These are phyloP conservation scores for Suillus decipiens DNA, from an alignment of 768 basidiomycete species.

Conservation along the genomic window DNA sequence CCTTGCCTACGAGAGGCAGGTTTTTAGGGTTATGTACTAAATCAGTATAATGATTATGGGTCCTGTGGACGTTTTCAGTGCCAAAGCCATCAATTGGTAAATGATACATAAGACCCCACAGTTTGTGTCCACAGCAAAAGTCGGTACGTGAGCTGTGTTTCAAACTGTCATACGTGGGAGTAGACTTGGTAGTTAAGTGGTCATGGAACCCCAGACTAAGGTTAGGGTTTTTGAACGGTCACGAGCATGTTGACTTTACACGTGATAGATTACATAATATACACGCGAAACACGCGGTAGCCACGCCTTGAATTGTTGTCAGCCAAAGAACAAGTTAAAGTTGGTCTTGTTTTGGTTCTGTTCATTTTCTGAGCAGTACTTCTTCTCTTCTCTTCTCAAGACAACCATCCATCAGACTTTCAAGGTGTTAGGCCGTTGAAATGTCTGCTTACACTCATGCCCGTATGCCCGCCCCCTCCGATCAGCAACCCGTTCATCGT, in stretches of 20 bases:
- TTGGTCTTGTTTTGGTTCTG: slow-evolving; percentile 7
- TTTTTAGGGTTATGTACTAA: not conserved
- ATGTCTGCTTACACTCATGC: slow-evolving; percentile 42
- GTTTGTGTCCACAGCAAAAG: not conserved
- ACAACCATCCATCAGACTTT: slow-evolving; percentile 23
- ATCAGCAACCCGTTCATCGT: slow-evolving; percentile 30
- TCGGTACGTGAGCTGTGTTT: not conserved
- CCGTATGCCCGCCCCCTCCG: slow-evolving; percentile 34
- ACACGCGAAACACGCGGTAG: slow-evolving; percentile 25
- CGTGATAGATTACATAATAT: slow-evolving; percentile 33
- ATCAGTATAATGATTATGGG: not conserved
- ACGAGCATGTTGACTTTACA: slow-evolving; percentile 26
- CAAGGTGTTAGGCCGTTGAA: slow-evolving; percentile 51
- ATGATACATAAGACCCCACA: not conserved
- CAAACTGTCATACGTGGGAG: not conserved
- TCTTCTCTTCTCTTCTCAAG: slow-evolving; percentile 5
- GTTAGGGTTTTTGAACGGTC: slow-evolving; percentile 5
- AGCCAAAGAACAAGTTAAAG: slow-evolving; percentile 9
- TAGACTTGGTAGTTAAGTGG: not conserved
- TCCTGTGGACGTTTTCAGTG: not conserved
- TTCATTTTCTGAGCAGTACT: slow-evolving; percentile 3
- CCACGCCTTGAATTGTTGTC: slow-evolving; percentile 19
- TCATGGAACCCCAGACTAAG: slow-evolving; percentile 8
- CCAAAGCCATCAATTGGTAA: not conserved
- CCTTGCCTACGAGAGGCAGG: not conserved